These are phyloP conservation scores for Talaromyces sp. DNA, from an alignment of 2,329 filamentous ascomycete genomes.

Conservation along the genomic window DNA sequence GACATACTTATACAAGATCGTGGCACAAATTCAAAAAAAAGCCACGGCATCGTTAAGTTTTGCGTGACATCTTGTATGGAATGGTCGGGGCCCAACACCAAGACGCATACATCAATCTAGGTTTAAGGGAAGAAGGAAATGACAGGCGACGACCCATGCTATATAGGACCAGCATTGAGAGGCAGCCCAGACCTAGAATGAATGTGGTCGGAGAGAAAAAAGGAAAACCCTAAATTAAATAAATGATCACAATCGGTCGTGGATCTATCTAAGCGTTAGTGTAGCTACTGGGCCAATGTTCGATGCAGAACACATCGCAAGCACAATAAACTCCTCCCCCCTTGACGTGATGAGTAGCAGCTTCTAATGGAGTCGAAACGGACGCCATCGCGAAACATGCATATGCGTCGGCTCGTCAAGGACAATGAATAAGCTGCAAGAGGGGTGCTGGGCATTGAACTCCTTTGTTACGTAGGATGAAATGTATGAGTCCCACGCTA, in stretches of 20 bases:
- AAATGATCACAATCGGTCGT: not conserved
- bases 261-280: slow-evolving; percentile 2
- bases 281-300: not conserved
- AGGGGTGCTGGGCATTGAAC: not conserved
- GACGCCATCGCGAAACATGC: not conserved
- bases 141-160: slow-evolving; percentile 6
- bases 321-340: not conserved
- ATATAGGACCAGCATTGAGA: slow-evolving; percentile 2
- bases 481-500: not conserved
- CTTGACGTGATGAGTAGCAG: slow-evolving; percentile 12
- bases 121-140: slow-evolving; percentile 1
- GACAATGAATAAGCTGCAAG: slow-evolving; percentile 2
- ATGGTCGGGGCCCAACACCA: slow-evolving; percentile 5
- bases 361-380: not conserved
- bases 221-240: not conserved
- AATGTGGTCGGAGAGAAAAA: slow-evolving; percentile 6
- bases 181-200: not conserved
- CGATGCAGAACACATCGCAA: not conserved
- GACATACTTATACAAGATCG: not conserved
- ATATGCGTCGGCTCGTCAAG: slow-evolving; percentile 2
- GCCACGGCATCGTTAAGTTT: not conserved
- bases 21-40: not conserved
- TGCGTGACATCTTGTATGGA: slow-evolving; percentile 5
- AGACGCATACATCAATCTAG: not conserved
- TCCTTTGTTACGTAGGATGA: slow-evolving; percentile 5